Evolutionary conservation across 2,329 filamentous ascomycete species (phyloP), one percentile per base, ranked within the genome.

Genomic region (Albifimbria verrucaria): DNA sequence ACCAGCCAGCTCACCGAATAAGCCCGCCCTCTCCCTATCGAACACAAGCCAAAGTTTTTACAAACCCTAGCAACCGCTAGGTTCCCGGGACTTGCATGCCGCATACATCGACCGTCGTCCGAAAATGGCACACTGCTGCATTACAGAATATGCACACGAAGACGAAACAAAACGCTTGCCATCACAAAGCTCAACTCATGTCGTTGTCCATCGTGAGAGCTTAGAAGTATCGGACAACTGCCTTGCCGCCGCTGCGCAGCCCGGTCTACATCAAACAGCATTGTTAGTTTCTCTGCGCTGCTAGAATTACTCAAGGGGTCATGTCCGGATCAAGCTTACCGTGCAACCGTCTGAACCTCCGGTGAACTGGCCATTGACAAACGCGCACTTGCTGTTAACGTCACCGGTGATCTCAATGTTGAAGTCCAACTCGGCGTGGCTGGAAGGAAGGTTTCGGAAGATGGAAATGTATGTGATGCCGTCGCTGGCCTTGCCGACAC

Each of bases 361-460:
- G 32, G 73, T 69, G 76, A 86, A 94, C 56, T 76, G 62, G 52
- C 87, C 87, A 57, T 84, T 75, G 58, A 81, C 75, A 65, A 87
- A 87, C 59, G 79, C 83, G 81, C 90, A 96, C 48, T 71, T 63
- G 48, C 64, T 67, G 59, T 66, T 74, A 52, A 77, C 71, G 57
- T 90, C 87, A 52, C 90, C 92, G 43, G 66, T 76, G 60, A 97
- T 88, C 64, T 86, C 82, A 66, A 97, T 84, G 67, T 88, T 88
- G 76, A 89, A 96, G 70, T 92, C 80, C 39, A 96, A 85, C 56
- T 76, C 72, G 36, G 83, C 85, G 18, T 72, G 68, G 62, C 84
- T 90, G 52, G 89, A 95, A 5, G 92, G 91, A 56, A 74, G 66
- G 77, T 97, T 97, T 68, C 86, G 85, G 80, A 93, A 91, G 70